These are phyloP conservation scores for Cladosporium phlei DNA, from an alignment of 2,329 filamentous ascomycete species.

Conservation along the genomic window DNA sequence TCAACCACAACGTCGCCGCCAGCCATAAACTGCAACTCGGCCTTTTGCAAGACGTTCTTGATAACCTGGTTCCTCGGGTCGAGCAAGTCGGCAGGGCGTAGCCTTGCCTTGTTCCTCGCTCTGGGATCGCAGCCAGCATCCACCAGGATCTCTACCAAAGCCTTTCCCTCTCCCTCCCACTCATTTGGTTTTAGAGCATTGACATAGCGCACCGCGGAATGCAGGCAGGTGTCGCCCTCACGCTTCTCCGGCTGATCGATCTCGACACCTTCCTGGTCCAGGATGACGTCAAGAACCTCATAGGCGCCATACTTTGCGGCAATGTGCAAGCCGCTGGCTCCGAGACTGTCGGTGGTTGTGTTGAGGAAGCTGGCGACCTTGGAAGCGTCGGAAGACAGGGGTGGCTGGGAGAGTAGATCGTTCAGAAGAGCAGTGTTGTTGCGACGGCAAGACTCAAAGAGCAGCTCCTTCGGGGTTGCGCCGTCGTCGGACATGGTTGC, in stretches of 20 bases:
- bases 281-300: constrained; percentile 74
- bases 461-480: constrained; percentile 75
- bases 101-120: constrained; percentile 66
- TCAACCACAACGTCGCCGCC: constrained; percentile 47
- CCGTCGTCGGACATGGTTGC: constrained; percentile 53
- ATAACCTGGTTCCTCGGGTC: constrained; percentile 65
- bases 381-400: constrained; percentile 47
- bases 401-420: constrained; percentile 59
- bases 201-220: constrained; percentile 72
- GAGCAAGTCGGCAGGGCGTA: constrained; percentile 66
- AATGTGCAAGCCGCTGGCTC: constrained; percentile 84
- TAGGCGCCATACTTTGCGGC: constrained; percentile 82
- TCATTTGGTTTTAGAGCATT: constrained; percentile 62
- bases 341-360: constrained; percentile 75
- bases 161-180: constrained; percentile 56
- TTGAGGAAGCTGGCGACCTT: constrained; percentile 77
- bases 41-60: constrained; percentile 60
- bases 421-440: constrained; percentile 84
- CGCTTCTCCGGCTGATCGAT: constrained; percentile 70
- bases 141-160: constrained; percentile 72
- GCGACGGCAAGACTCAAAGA: constrained; percentile 87
- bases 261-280: constrained; percentile 79
- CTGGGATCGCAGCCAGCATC: constrained; percentile 67
- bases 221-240: constrained; percentile 73
- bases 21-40: constrained; percentile 58